Evolutionary conservation across 2,329 filamentous ascomycete species (phyloP).

Genomic region (Penicillium sp.): DNA sequence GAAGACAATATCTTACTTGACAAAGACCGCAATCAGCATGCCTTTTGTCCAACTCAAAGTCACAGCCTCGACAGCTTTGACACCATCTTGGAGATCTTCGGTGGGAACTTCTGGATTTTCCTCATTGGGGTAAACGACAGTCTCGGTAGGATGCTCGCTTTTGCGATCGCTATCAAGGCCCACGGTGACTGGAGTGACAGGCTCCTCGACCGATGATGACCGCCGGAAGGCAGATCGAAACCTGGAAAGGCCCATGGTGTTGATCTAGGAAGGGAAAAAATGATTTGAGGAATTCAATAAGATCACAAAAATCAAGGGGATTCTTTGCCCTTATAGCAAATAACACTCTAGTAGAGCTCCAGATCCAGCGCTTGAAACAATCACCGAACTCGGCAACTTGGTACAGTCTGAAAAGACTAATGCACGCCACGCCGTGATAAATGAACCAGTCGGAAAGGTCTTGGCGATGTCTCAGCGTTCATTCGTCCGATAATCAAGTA

Average conservation of each 20-base stretch:
- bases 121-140: neutral
- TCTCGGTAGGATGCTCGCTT: neutral
- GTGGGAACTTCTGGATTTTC: conserved; percentile 3
- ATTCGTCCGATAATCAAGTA: neutral
- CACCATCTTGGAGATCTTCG: conserved; percentile 10
- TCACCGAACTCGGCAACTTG: conserved; percentile 7
- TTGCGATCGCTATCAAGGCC: neutral
- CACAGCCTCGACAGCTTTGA: conserved; percentile 38
- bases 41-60: conserved; percentile 47
- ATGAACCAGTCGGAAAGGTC: neutral
- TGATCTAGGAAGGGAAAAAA: neutral
- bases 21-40: conserved; percentile 40
- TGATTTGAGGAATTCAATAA: neutral
- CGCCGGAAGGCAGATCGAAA: conserved; percentile 6
- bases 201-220: conserved; percentile 2
- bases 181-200: neutral
- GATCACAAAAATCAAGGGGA: neutral
- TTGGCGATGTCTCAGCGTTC: conserved; percentile 3
- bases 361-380: conserved; percentile 1
- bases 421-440: neutral
- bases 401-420: conserved; percentile 1
- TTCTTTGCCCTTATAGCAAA: conserved; percentile 5
- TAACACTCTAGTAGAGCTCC: neutral
- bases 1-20: conserved; percentile 33
- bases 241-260: conserved; percentile 2